These are phyloP conservation scores for Sideroxylon spinosum DNA, from an alignment of 179 eudicot genomes.

Conservation along the genomic window DNA sequence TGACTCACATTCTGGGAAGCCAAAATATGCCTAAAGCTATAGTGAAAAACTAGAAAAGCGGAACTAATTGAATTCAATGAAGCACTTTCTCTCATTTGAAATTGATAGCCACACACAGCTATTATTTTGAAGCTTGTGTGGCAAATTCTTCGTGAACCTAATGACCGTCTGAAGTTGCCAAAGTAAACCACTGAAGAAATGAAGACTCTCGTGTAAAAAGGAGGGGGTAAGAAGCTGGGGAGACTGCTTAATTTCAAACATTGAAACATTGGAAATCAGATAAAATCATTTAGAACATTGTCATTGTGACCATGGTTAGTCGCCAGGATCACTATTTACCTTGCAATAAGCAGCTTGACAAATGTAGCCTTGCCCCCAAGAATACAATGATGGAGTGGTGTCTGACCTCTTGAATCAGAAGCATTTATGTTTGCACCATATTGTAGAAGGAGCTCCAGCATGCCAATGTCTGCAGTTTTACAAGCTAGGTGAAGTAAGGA, in stretches of 20 bases:
- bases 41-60: neutral
- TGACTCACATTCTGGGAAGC: neutral
- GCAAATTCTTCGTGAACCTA: neutral
- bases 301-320: neutral
- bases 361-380: slow-evolving; percentile 54
- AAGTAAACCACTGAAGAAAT: neutral
- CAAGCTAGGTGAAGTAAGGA: slow-evolving; percentile 89
- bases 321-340: slow-evolving; percentile 42
- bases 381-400: slow-evolving; percentile 83
- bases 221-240: no score
- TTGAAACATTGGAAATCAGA: neutral
- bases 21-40: neutral
- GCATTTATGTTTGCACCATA: slow-evolving; percentile 88
- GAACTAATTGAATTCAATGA: neutral
- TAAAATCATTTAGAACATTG: neutral
- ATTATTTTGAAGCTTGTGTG: neutral
- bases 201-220: no score
- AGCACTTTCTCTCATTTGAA: neutral
- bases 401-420: slow-evolving; percentile 61
- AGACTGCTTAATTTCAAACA: no score
- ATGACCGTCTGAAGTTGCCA: neutral
- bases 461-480: slow-evolving; percentile 89
- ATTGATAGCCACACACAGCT: neutral
- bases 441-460: slow-evolving; percentile 90
- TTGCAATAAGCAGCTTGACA: slow-evolving; percentile 70